Conservation (phyloP, 2,329 filamentous ascomycete species). For the Hymenoscyphus albidus region DNA sequence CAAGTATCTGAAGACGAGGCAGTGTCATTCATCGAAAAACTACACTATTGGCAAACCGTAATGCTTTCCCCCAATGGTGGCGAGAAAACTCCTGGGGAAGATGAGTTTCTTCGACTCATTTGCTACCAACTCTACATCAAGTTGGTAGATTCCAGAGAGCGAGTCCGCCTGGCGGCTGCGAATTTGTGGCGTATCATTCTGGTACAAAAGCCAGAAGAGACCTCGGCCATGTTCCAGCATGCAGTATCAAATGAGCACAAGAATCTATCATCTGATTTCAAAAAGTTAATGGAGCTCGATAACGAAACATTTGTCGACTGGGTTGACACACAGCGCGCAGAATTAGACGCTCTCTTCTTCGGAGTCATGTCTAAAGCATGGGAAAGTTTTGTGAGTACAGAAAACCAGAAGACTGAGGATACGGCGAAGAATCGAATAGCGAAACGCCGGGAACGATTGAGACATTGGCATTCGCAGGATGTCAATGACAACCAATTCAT, state of each 20-base stretch:
- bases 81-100: slow-evolving; percentile 41
- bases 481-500: slow-evolving; percentile 66
- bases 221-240: slow-evolving; percentile 67
- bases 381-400: slow-evolving; percentile 80
- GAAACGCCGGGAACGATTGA: slow-evolving; percentile 78
- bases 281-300: slow-evolving; percentile 80
- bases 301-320: slow-evolving; percentile 83
- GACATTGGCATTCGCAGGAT: slow-evolving; percentile 71
- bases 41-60: slow-evolving; percentile 94
- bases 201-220: slow-evolving; percentile 87
- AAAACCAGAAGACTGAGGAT: slow-evolving; percentile 78
- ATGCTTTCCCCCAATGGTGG: slow-evolving; percentile 73
- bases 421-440: slow-evolving; percentile 65
- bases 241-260: slow-evolving; percentile 67
- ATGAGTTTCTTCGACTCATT: slow-evolving; percentile 67
- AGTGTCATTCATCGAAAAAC: slow-evolving; percentile 71
- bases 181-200: slow-evolving; percentile 88
- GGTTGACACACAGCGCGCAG: slow-evolving; percentile 77
- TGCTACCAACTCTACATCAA: slow-evolving; percentile 94
- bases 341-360: slow-evolving; percentile 79
- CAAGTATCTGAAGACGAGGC: slow-evolving; percentile 58
- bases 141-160: slow-evolving; percentile 64
- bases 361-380: slow-evolving; percentile 75
- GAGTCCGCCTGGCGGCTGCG: slow-evolving; percentile 71
- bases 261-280: slow-evolving; percentile 70